Evolutionary conservation across 495 filamentous ascomycete species (phyloP).

Genomic region (Aspergillus baeticus): DNA sequence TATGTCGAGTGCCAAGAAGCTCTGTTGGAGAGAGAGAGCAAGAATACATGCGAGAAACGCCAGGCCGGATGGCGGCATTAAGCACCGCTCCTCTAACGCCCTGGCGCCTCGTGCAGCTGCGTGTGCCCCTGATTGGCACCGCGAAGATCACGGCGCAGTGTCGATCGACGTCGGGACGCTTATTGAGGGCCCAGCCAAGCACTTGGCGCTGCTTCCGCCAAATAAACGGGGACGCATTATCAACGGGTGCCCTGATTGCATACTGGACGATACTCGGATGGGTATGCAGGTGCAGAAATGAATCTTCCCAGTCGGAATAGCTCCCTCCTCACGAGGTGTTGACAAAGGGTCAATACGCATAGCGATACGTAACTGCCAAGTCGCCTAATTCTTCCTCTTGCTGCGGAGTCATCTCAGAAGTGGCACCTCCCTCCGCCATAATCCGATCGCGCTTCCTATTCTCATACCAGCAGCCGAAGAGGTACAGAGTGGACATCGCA

Average conservation of each 20-base stretch:
- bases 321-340: too few relatives aligned
- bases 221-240: not conserved
- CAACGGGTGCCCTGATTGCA: not conserved
- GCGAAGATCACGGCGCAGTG: too few relatives aligned
- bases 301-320: not conserved
- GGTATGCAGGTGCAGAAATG: not conserved
- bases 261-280: too few relatives aligned
- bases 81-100: not conserved
- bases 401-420: not conserved
- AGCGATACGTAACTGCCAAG: constrained; percentile 26
- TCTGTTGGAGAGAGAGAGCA: not conserved
- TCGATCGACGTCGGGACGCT: constrained; percentile 1
- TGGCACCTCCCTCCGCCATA: not conserved
- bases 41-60: too few relatives aligned
- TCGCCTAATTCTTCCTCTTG: constrained; percentile 24
- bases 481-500: constrained; percentile 57
- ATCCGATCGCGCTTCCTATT: constrained; percentile 27
- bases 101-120: not conserved
- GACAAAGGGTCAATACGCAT: constrained; percentile 27
- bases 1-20: not conserved
- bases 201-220: constrained; percentile 7
- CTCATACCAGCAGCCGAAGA: constrained; percentile 51
- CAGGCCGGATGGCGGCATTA: not conserved
- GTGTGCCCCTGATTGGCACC: constrained; percentile 8
- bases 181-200: constrained; percentile 5